Evolutionary conservation across 2,329 filamentous ascomycete species (phyloP).

Genomic region (Aspergillus brasiliensis): DNA sequence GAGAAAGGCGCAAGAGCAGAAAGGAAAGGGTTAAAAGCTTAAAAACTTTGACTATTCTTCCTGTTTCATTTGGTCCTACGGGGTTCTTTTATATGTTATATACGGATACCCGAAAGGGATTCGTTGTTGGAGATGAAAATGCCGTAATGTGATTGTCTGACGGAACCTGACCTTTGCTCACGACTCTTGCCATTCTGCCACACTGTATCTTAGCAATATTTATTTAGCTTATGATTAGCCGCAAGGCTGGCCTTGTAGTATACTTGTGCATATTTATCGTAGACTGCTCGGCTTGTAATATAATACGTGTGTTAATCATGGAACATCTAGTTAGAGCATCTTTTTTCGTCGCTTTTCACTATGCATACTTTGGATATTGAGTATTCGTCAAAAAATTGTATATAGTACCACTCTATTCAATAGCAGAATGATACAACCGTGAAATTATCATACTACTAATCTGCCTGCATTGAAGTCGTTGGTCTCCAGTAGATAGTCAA

Average conservation of each 20-base stretch:
- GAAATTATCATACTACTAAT: too few relatives aligned
- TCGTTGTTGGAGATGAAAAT: constrained; percentile 20
- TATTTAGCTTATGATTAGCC: constrained; percentile 44
- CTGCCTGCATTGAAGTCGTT: too few relatives aligned
- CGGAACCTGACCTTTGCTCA: constrained; percentile 30
- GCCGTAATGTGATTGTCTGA: constrained; percentile 23
- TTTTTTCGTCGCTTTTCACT: too few relatives aligned
- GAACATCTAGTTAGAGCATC: too few relatives aligned
- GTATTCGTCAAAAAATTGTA: too few relatives aligned
- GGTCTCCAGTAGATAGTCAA: too few relatives aligned
- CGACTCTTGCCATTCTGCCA: constrained; percentile 42
- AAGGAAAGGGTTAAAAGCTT: constrained; percentile 17
- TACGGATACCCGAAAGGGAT: constrained; percentile 17
- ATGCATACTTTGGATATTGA: too few relatives aligned
- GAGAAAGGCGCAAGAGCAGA: constrained; percentile 4
- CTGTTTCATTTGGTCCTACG: constrained; percentile 26
- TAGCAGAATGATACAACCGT: too few relatives aligned
- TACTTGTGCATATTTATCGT: neutral
- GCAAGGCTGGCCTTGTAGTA: constrained; percentile 29
- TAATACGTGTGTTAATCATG: too few relatives aligned
- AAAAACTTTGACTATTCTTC: constrained; percentile 25
- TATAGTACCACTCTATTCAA: too few relatives aligned
- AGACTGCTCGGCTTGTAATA: too few relatives aligned
- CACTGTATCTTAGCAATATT: constrained; percentile 47
- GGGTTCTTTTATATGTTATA: constrained; percentile 22